Percentiles rank a stretch among this genome's conserved stretches.
phyloP scores from a whole-genome alignment of 805 yeast species.

The Debaryomyces hansenii region DNA sequence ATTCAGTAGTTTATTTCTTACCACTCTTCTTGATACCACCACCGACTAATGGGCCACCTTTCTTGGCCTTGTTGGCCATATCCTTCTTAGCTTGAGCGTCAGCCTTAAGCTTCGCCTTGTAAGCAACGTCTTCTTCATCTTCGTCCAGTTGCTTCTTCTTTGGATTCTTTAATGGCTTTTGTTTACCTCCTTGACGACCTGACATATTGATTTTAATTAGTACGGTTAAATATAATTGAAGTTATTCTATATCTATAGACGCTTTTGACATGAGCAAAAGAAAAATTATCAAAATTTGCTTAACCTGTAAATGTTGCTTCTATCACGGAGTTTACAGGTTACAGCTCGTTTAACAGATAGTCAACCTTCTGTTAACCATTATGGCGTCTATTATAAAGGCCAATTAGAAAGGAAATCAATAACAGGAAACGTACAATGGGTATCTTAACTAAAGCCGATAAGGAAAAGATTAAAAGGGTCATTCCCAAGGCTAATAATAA shows the following conservation, averaged over 20 bases:
- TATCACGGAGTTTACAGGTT: neutral
- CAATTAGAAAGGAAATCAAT: neutral
- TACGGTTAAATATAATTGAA: too few species aligned
- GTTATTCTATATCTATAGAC: too few species aligned
- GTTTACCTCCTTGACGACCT: conserved; percentile 96
- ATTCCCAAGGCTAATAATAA: conserved; percentile 88
- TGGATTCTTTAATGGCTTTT: conserved; percentile 85
- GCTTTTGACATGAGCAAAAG: too few species aligned
- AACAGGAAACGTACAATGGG: conserved; percentile 24
- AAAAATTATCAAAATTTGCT: too few species aligned
- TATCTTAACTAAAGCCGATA: conserved; percentile 55
- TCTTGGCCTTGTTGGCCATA: conserved; percentile 79
- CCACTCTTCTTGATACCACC: conserved; percentile 95
- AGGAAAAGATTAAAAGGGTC: conserved; percentile 85
- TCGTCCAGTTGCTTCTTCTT: conserved; percentile 75
- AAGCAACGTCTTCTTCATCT: conserved; percentile 88
- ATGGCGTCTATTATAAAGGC: too few species aligned
- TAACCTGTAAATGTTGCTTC: neutral
- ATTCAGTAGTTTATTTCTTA: conserved; percentile 18
- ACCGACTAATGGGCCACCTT: conserved; percentile 89
- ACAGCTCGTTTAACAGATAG: neutral
- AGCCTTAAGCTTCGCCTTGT: conserved; percentile 91
- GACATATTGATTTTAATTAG: conserved; percentile 53
- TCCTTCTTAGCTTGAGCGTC: conserved; percentile 93
- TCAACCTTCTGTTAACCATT: too few species aligned